A percentile compares a stretch with the other conserved stretches of the same genome.
Evolutionary conservation across 495 filamentous ascomycete genomes (phyloP).

Genomic region (Neurospora sp.): DNA sequence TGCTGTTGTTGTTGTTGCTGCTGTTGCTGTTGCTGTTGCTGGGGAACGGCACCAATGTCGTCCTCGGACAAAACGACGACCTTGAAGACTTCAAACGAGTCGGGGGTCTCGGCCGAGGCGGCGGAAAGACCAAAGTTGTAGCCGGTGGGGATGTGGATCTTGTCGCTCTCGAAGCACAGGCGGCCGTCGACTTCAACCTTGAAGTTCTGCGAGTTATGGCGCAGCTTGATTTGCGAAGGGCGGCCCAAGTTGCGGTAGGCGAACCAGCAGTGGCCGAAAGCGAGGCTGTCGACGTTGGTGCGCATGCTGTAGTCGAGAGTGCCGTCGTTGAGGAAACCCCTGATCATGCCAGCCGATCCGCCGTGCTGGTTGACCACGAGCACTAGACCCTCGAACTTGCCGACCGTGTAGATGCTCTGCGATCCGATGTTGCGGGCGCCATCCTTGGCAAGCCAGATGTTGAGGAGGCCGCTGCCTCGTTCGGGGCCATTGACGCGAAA

Average conservation of each 20-base stretch:
- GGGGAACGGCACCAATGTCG: constrained; percentile 1
- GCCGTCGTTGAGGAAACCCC: constrained; percentile 93
- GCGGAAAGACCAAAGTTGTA: constrained; percentile 85
- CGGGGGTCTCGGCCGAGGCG: constrained; percentile 78
- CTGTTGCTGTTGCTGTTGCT: constrained; percentile 26
- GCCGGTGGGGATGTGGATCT: constrained; percentile 64
- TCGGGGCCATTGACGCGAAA: constrained; percentile 85
- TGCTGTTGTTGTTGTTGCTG: constrained; percentile 20
- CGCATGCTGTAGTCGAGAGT: constrained; percentile 68
- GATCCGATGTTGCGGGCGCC: constrained; percentile 54
- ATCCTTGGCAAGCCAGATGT: constrained; percentile 82
- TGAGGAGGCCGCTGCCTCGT: constrained; percentile 76
- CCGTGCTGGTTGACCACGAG: constrained; percentile 83
- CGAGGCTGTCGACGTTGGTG: constrained; percentile 68
- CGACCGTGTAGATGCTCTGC: constrained; percentile 71
- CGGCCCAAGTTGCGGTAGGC: constrained; percentile 85
- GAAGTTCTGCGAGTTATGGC: constrained; percentile 53
- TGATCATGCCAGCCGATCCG: constrained; percentile 66
- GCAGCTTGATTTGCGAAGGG: constrained; percentile 64
- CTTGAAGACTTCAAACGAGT: constrained; percentile 91
- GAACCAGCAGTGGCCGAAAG: constrained; percentile 90
- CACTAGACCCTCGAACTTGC: constrained; percentile 75
- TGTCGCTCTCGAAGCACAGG: constrained; percentile 73
- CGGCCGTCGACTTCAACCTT: constrained; percentile 73
- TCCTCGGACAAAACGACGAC: constrained; percentile 55